Conservation (phyloP, 495 filamentous ascomycete genomes). For the Durotheca rogersii region DNA sequence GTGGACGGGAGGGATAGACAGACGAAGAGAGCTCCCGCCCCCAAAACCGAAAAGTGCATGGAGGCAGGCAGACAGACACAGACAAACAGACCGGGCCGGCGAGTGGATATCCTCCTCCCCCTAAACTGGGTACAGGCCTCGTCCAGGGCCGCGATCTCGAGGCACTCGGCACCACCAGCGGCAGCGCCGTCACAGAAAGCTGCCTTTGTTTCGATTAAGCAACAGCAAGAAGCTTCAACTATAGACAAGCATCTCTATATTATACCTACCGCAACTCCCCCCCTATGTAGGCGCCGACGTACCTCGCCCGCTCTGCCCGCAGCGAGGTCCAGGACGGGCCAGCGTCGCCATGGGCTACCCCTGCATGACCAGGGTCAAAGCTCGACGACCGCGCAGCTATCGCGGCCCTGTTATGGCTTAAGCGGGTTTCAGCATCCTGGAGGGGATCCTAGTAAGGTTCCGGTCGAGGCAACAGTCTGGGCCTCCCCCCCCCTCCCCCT, state of each 20-base stretch:
- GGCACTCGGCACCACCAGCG: constrained; percentile 2
- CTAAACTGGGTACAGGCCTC: too few species aligned
- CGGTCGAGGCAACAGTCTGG: constrained; percentile 25
- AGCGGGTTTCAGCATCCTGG: constrained; percentile 27
- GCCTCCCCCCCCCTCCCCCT: constrained; percentile 19
- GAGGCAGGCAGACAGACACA: not conserved
- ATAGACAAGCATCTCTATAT: constrained; percentile 26
- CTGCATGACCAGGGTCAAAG: constrained; percentile 23
- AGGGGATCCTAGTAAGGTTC: too few species aligned
- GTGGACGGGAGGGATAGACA: too few species aligned
- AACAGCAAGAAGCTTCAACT: constrained; percentile 20
- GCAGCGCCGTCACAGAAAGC: constrained; percentile 20
- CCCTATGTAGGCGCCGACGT: too few species aligned
- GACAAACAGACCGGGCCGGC: not conserved
- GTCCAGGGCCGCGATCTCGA: not conserved
- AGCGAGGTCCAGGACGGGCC: constrained; percentile 7
- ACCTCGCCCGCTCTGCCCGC: too few species aligned
- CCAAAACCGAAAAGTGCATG: not conserved
- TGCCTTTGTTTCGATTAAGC: constrained; percentile 28
- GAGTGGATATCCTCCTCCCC: too few species aligned
- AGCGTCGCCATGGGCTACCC: constrained; percentile 12
- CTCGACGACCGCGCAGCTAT: constrained; percentile 12
- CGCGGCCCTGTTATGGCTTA: constrained; percentile 12
- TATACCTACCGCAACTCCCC: too few species aligned
- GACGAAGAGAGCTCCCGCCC: too few species aligned